Conservation (phyloP, 2,329 filamentous ascomycete genomes). For the Beauveria pseudobassiana region DNA sequence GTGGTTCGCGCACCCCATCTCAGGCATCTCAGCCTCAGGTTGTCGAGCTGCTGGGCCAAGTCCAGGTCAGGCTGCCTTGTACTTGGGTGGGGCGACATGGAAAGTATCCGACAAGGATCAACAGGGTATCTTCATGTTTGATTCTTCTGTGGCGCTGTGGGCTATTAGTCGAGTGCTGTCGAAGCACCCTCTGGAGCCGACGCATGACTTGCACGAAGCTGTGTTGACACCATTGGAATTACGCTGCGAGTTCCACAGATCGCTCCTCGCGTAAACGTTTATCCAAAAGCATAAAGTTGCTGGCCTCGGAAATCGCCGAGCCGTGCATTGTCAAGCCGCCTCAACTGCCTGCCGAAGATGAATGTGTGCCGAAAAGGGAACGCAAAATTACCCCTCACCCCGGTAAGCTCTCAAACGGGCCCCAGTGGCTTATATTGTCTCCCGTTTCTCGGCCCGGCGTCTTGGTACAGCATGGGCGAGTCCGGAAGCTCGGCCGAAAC, state of each 20-base stretch:
- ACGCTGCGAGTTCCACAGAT: no score
- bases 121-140: background rate
- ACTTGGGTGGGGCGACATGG: background rate
- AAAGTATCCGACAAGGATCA: background rate
- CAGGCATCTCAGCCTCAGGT: background rate
- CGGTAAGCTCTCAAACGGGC: background rate
- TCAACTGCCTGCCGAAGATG: background rate
- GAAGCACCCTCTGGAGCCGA: background rate
- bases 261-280: no score
- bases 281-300: no score
- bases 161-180: background rate
- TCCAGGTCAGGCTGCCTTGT: background rate
- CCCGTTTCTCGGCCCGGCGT: slow-evolving; percentile 4
- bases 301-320: no score
- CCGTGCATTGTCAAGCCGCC: no score
- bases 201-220: background rate
- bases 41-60: background rate
- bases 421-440: background rate
- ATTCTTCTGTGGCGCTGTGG: background rate
- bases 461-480: background rate
- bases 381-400: background rate
- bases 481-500: slow-evolving; percentile 8
- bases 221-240: background rate
- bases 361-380: background rate
- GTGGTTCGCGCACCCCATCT: background rate